Evolutionary conservation across 495 filamentous ascomycete genomes (phyloP), one percentile per base, ranked within the genome.

Genomic region (Patellaria atrata): DNA sequence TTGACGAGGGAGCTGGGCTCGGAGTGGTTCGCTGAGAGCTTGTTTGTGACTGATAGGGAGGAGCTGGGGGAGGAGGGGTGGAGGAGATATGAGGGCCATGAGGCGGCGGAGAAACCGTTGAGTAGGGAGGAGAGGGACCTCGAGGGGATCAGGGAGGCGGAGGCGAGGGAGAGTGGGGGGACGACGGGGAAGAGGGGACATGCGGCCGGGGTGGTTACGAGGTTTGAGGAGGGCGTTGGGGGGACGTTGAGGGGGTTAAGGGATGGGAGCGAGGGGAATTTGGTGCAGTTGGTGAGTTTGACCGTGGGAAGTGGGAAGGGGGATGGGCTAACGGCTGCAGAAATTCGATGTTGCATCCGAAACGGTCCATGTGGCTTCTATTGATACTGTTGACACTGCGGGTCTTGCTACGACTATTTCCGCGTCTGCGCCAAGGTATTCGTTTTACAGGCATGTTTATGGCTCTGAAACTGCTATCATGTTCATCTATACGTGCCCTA

Each of bases 401-500:
- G 40, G 33, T 3, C 54, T 82, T 3, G 45, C 67, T 1, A 37
- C 52, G 18, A 57, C 67, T 27, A 93, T 97, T 43, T 80, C 82
- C n/a, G 35, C 69, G n/a, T 64, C 72, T 23, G 79, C 86, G 41
- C 87, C 89, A 7, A 69, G 84, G 24, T 96, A 92, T 57, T 82
- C 81, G 4, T 94, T 94, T 60, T 97, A 83, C 64, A 71, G 75
- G 30, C 82, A 79, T 51, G 43, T 43, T 13, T 62, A 54, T 39
- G 59, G 64, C 6, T 55, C 56, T 23, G 68, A 68, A 32, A 68
- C 73, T 4, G 67, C 75, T 4, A 67, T 96, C 21, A 65, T 94
- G 19, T 97, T 96, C 63, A 76, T 96, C 50, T 96, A 94, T 58
- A 94, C 85, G 5, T 94, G 87, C 50, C 89, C 89, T 3, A 64